Evolutionary conservation across 148 eudicot genomes (phyloP), one percentile per base, ranked within the genome.

Genomic region (Cornus kousa): DNA sequence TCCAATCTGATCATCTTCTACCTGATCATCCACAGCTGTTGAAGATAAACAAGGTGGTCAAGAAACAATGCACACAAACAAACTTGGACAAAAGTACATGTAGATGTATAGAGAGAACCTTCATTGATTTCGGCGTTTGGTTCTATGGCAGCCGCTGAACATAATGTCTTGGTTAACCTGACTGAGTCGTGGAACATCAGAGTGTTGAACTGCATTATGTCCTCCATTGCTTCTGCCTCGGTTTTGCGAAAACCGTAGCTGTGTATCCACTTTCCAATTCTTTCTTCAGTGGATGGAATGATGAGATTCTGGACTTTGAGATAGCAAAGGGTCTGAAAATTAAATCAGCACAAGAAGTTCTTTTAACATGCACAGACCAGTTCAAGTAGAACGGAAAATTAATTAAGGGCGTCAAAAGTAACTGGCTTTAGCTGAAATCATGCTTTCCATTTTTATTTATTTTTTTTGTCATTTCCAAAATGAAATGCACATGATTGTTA

Each of bases 151-250:
- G 3, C 4, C 28, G 76, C 28, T 57, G 76, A 5, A 12, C 7
- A n/a, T n/a, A 78, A 24, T 12, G 20, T 24, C 74, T 91, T 91
- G 35, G 85, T 85, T 13, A 91, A 46, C 67, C 95, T 82, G 14
- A 77, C 11, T 14, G 90, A 83, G 59, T 69, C 83, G 12, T 88
- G 92, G 75, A 91, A 88, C 89, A 81, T 89, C 14, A 91, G 19
- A 17, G 86, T 83, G 72, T 87, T 88, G 20, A 72, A 39, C 7
- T 5, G 31, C 32, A 11, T 73, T 16, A 89, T 67, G 9, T 87
- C 82, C 17, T 59, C 76, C 35, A 23, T 59, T 53, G 72, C 46
- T 1, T 37, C 31, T 0, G 66, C 46, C 1, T 80, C 68, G 2
- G 86, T 24, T 9, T 23, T 68, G 2, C 6, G 28, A 68, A 88